Evolutionary conservation across 208 protist genomes (phyloP), one percentile per base, ranked within the genome.

Genomic region (Acanthamoeba quina): DNA sequence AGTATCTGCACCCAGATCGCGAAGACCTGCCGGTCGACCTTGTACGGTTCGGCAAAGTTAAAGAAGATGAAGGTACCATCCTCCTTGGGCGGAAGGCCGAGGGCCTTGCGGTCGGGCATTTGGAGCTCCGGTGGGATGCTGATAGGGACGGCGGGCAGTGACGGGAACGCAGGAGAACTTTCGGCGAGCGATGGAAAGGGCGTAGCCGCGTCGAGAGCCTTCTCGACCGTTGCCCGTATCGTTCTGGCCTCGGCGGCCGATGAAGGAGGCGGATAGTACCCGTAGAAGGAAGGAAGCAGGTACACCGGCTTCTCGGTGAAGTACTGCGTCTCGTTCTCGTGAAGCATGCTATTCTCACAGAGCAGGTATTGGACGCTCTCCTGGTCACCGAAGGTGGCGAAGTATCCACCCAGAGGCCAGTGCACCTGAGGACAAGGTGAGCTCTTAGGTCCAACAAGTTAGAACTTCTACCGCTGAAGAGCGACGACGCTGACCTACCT

Each of bases 301-400:
- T 76, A 76, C 17, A 44, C 37, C 15, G 68, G 34, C 68, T 76
- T 1, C 68, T 76, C 68, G 10, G 29, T 47, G 31, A 76, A 76
- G 37, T 76, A 44, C 68, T 76, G 68, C 1, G 68, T 76, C 24
- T 76, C 68, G 37, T 76, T 44, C 68, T 44, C 34, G n/a, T 44
- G 26, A 6, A 76, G 68, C 68, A 76, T 44, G 31, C 31, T 76
- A 9, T 17, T 17, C 17, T 21, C 68, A 24, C 29, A 76, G 15
- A 76, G 68, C 68, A 76, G 34, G 37, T 76, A 76, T n/a, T 76
- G 68, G 5, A 76, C 68, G 34, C n/a, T 44, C 34, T 76, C 68
- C 5, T 76, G 47, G 34, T 26, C 68, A 17, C 68, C 68, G 15
- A 76, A 44, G 68, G 68, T 76, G n/a, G 68, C n/a, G 10, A 44